Evolutionary conservation across 371 early-diverging fungal genomes (phyloP).

Genomic region (Apophysomyces ossiformis): DNA sequence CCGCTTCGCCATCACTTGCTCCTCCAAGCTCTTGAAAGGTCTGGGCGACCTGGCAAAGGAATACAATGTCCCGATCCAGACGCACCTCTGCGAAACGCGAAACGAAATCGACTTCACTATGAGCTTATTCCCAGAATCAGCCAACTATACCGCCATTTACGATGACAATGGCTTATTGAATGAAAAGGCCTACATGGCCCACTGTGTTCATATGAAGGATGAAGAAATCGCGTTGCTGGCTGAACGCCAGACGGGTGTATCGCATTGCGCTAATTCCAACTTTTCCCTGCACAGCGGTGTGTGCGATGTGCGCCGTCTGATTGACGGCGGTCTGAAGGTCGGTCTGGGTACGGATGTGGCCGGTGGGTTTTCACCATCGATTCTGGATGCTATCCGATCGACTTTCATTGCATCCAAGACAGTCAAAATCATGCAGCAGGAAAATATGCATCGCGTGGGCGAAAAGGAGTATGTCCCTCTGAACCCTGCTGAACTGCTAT

Average conservation of each 20-base stretch:
- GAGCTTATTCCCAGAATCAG: conserved; percentile 70
- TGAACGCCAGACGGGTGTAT: conserved; percentile 67
- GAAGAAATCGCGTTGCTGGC: conserved; percentile 71
- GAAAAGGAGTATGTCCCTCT: conserved; percentile 32
- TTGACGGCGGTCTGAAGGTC: conserved; percentile 75
- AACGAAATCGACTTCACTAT: conserved; percentile 76
- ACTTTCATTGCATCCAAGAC: conserved; percentile 77
- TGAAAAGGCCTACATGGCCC: conserved; percentile 85
- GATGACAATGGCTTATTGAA: conserved; percentile 68
- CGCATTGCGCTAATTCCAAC: conserved; percentile 94
- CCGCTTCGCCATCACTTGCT: conserved; percentile 87
- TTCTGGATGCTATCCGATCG: conserved; percentile 85
- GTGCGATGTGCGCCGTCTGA: conserved; percentile 77
- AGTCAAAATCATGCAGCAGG: conserved; percentile 40
- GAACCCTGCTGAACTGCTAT: conserved; percentile 69
- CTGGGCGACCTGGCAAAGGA: conserved; percentile 74
- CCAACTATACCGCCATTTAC: conserved; percentile 81
- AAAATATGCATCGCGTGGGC: conserved; percentile 12
- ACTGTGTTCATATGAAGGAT: conserved; percentile 85
- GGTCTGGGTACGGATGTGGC: conserved; percentile 94
- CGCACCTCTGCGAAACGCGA: conserved; percentile 86
- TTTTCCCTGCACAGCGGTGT: conserved; percentile 85
- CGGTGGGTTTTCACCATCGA: conserved; percentile 84
- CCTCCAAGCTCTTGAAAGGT: conserved; percentile 64
- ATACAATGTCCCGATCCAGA: conserved; percentile 74